phyloP scores from a whole-genome alignment of 2,329 filamentous ascomycete genomes.

The Fusarium nurragi region DNA sequence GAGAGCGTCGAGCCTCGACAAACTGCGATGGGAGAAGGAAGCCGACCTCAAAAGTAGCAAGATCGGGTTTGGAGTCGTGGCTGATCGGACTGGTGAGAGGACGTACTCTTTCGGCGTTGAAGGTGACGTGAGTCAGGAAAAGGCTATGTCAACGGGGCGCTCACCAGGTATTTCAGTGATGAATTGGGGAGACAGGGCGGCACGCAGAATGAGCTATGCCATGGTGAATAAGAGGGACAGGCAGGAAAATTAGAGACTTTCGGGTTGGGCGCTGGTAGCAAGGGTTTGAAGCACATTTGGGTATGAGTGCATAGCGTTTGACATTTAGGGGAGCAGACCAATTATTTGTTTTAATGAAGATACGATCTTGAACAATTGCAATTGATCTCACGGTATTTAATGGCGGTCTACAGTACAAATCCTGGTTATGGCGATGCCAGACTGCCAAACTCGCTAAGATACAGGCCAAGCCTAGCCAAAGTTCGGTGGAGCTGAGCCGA shows the following conservation, averaged over 20 bases:
- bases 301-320: slow-evolving; percentile 24
- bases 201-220: slow-evolving; percentile 37
- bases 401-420: not conserved
- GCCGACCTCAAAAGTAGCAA: slow-evolving; percentile 30
- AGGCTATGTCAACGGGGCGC: slow-evolving; percentile 26
- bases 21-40: slow-evolving; percentile 37
- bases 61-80: slow-evolving; percentile 40
- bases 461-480: slow-evolving; percentile 21
- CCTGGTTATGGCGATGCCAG: not conserved
- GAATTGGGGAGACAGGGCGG: slow-evolving; percentile 35
- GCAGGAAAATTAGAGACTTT: slow-evolving; percentile 4
- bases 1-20: slow-evolving; percentile 38
- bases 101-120: slow-evolving; percentile 41
- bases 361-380: not conserved
- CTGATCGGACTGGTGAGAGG: slow-evolving; percentile 32
- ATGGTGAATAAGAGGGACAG: slow-evolving; percentile 28
- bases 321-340: not conserved
- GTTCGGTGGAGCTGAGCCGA: slow-evolving; percentile 28
- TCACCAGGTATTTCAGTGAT: slow-evolving; percentile 39
- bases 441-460: slow-evolving; percentile 13
- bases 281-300: slow-evolving; percentile 7
- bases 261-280: not conserved
- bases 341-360: slow-evolving; percentile 25
- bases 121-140: slow-evolving; percentile 42
- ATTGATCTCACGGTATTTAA: not conserved